Conservation (phyloP, 805 yeast species). For the Saccharomyces eubayanus region DNA sequence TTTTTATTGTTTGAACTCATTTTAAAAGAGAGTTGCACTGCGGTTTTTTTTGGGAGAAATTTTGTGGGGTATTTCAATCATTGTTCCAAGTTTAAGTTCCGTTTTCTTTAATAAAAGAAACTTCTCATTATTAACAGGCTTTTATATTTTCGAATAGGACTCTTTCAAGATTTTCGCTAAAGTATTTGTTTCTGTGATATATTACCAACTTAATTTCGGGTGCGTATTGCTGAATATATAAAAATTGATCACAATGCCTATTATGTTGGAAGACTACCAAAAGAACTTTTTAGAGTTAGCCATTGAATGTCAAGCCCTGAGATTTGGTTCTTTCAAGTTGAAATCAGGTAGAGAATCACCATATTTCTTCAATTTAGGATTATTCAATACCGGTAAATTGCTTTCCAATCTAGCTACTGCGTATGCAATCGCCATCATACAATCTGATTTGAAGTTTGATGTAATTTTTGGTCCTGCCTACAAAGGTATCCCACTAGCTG, state of each 20-base stretch:
- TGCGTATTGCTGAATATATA: neutral
- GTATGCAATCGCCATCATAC: slow-evolving; percentile 81
- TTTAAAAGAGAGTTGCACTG: neutral
- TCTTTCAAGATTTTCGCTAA: neutral
- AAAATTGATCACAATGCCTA: slow-evolving; percentile 9
- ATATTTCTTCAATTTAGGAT: slow-evolving; percentile 90
- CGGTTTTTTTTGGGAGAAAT: neutral
- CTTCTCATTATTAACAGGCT: neutral
- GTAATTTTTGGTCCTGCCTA: slow-evolving; percentile 95
- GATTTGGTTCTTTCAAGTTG: slow-evolving; percentile 81
- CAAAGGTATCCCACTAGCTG: slow-evolving; percentile 93
- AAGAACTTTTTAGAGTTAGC: slow-evolving; percentile 73
- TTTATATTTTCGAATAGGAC: neutral
- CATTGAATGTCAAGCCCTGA: slow-evolving; percentile 69
- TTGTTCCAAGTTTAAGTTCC: neutral
- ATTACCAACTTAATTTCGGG: neutral
- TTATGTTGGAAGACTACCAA: slow-evolving; percentile 42
- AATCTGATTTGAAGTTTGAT: slow-evolving; percentile 76
- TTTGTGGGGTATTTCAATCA: neutral
- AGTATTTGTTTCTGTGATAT: neutral
- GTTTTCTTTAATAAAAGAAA: neutral
- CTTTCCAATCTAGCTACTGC: slow-evolving; percentile 77
- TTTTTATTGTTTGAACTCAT: neutral
- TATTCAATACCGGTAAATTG: slow-evolving; percentile 71
- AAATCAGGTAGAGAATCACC: slow-evolving; percentile 94